These are phyloP conservation scores for Cucumis cinereus DNA, from an alignment of 306 rosid species.

Conservation along the genomic window DNA sequence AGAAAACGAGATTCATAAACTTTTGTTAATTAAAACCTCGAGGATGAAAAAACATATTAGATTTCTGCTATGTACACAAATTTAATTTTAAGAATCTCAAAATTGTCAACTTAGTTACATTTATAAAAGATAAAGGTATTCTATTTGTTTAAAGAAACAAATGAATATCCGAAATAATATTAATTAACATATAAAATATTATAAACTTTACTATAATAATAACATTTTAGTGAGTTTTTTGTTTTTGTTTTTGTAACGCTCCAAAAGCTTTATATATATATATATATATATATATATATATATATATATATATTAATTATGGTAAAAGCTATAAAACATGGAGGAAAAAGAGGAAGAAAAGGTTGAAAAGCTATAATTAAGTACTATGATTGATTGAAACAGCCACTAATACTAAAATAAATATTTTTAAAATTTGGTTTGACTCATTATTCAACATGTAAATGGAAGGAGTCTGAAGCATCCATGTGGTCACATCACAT, in stretches of 20 bases:
- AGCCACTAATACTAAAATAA: background rate
- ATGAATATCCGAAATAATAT: background rate
- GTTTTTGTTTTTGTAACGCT: background rate
- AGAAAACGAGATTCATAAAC: no score
- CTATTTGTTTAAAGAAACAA: no score
- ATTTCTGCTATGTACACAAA: no score
- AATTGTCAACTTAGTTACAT: background rate
- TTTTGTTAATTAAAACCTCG: no score
- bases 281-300: background rate
- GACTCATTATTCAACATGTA: background rate
- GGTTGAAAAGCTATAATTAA: background rate
- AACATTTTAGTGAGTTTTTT: no score
- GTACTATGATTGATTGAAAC: background rate
- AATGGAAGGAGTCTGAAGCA: conserved; percentile 46
- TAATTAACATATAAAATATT: background rate
- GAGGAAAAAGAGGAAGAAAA: background rate
- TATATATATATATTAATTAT: background rate
- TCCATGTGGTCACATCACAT: conserved; percentile 81
- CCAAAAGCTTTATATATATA: background rate
- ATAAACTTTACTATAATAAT: background rate
- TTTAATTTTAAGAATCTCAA: background rate
- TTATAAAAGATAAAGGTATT: no score
- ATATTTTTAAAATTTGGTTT: background rate
- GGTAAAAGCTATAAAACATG: background rate
- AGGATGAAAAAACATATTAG: no score